Evolutionary conservation across 495 filamentous ascomycete species (phyloP), one percentile per base, ranked within the genome.

Genomic region (Penicillium goetzii): DNA sequence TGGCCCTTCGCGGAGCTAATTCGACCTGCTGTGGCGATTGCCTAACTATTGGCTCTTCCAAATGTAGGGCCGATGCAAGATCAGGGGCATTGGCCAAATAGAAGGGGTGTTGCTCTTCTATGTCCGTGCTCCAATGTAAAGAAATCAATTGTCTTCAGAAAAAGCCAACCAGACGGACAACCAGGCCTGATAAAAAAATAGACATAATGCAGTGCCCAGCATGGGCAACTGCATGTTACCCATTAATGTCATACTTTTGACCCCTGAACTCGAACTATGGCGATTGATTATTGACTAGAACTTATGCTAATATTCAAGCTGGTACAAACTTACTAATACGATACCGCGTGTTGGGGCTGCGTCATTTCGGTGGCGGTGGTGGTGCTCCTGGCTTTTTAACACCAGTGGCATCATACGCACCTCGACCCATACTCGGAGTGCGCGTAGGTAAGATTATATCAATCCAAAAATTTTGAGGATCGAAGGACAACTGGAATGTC

Each of bases 361-460:
- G 8, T 50, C 45, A 50, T 50, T 50, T 50, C 45, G 45, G 45
- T 50, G 45, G 45, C 45, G 45, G 45, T 50, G 19, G 45, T 50
- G 45, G 45, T 50, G 45, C 45, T 28, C 45, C 21, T 50, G 45
- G 45, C 21, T 50, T 23, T 50, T 50, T 50, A 50, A 50, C 21
- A 50, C 45, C 45, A 28, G 45, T 50, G 21, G 45, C n/a, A n/a
- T n/a, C n/a, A n/a, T n/a, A n/a, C n/a, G n/a, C n/a, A n/a, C n/a
- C n/a, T n/a, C n/a, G n/a, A n/a, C n/a, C n/a, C n/a, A n/a, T n/a
- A n/a, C n/a, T n/a, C n/a, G n/a, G n/a, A n/a, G n/a, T n/a, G n/a
- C n/a, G n/a, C n/a, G n/a, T n/a, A n/a, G n/a, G n/a, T n/a, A n/a
- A n/a, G n/a, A n/a, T n/a, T n/a, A n/a, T n/a, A n/a, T n/a, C n/a